Evolutionary conservation across 1,139 yeast genomes (phyloP).

Genomic region (Diutina sp.): DNA sequence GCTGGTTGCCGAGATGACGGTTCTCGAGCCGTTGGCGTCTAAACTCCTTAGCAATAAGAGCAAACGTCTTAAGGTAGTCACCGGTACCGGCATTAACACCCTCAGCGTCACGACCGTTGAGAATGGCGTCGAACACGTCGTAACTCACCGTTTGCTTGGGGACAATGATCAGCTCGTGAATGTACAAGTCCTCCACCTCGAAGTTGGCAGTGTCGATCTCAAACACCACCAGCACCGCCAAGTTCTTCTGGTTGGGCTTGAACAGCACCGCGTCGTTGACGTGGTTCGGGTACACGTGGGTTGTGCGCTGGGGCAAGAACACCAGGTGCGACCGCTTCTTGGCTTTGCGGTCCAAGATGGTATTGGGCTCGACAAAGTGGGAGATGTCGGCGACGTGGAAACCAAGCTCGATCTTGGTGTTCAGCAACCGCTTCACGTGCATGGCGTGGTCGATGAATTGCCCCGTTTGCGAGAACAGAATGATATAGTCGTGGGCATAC

Average conservation of each 20-base stretch:
- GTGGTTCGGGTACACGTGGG: slow-evolving; percentile 56
- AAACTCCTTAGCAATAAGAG: slow-evolving; percentile 57
- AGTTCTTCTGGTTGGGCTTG: slow-evolving; percentile 43
- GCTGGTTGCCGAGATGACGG: slow-evolving; percentile 32
- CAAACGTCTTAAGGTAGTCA: slow-evolving; percentile 54
- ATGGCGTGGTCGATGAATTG: slow-evolving; percentile 63
- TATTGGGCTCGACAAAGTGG: slow-evolving; percentile 55
- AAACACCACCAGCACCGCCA: slow-evolving; percentile 72
- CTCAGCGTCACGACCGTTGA: slow-evolving; percentile 17
- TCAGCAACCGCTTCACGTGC: slow-evolving; percentile 51
- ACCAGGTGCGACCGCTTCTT: slow-evolving; percentile 87
- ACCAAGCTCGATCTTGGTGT: slow-evolving; percentile 56
- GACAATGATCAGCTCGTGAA: slow-evolving; percentile 59
- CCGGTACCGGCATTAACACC: slow-evolving; percentile 45
- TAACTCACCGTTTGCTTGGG: slow-evolving; percentile 46
- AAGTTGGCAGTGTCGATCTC: slow-evolving; percentile 65
- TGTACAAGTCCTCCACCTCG: slow-evolving; percentile 65
- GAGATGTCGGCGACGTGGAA: slow-evolving; percentile 78
- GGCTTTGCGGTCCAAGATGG: slow-evolving; percentile 76
- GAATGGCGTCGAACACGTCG: slow-evolving; percentile 39
- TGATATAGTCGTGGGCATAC: slow-evolving; percentile 48
- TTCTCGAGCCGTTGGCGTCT: slow-evolving; percentile 58
- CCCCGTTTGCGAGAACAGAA: slow-evolving; percentile 55
- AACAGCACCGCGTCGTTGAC: slow-evolving; percentile 54
- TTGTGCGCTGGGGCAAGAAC: slow-evolving; percentile 69